A percentile compares a stretch with the other conserved stretches of the same genome.
phyloP scores from a whole-genome alignment of 2,329 filamentous ascomycete genomes.

The Aspergillus floridensis region DNA sequence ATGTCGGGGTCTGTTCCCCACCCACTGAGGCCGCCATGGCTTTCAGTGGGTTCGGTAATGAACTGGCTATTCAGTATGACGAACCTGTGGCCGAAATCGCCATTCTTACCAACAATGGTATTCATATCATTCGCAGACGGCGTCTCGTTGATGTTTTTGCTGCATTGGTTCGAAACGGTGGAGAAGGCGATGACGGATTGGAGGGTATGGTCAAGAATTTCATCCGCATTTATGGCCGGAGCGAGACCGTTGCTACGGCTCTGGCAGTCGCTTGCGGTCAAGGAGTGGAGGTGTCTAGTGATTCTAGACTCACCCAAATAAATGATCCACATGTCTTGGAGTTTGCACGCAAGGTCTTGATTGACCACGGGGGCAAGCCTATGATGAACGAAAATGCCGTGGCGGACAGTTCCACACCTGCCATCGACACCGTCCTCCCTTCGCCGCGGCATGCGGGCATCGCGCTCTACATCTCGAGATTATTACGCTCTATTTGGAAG shows the following conservation, averaged over 20 bases:
- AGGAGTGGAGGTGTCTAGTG: slow-evolving; percentile 73
- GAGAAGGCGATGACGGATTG: slow-evolving; percentile 69
- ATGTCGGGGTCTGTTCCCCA: slow-evolving; percentile 71
- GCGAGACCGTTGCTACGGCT: slow-evolving; percentile 85
- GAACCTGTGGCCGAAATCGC: slow-evolving; percentile 78
- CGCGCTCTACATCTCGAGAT: slow-evolving; percentile 78
- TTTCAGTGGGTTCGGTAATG: slow-evolving; percentile 84
- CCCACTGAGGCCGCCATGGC: slow-evolving; percentile 67
- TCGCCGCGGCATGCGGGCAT: slow-evolving; percentile 88
- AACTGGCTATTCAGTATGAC: slow-evolving; percentile 95
- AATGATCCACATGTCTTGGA: slow-evolving; percentile 85
- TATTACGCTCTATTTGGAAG: slow-evolving; percentile 89
- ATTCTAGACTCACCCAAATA: slow-evolving; percentile 66
- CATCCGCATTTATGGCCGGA: slow-evolving; percentile 78
- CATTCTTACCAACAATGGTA: slow-evolving; percentile 83
- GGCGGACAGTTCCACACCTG: slow-evolving; percentile 58
- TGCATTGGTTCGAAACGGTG: slow-evolving; percentile 68
- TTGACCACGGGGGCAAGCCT: slow-evolving; percentile 87
- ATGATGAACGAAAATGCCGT: slow-evolving; percentile 75
- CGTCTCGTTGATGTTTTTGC: slow-evolving; percentile 91
- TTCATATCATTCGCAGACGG: slow-evolving; percentile 80
- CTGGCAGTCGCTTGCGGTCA: slow-evolving; percentile 94
- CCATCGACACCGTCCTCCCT: slow-evolving; percentile 77
- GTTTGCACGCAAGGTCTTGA: slow-evolving; percentile 79
- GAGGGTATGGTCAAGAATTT: slow-evolving; percentile 82